Evolutionary conservation across 192 early-diverging fungal species (phyloP), one percentile per base, ranked within the genome.

Genomic region (Coemansia reversa): DNA sequence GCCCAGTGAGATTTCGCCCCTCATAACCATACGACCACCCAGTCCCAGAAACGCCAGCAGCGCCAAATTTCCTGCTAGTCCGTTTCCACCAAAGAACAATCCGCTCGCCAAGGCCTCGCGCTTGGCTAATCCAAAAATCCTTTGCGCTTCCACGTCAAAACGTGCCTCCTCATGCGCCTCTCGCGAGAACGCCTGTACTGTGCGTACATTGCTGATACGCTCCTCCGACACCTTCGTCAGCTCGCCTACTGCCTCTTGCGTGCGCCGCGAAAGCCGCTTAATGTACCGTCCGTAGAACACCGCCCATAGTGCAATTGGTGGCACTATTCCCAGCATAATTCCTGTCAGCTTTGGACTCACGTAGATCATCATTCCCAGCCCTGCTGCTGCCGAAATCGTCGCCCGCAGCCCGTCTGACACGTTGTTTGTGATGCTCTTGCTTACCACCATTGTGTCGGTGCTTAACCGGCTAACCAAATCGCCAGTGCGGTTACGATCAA

Each of bases 401-500:
- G 84, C 82, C 2, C 91, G 69, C 55, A 93, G 71, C 1, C 90
- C 91, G 55, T 93, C 91, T 18, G 85, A 85, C 47, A 93, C 79
- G 63, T 90, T 90, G 63, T 87, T 86, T 0, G 87, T 91, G 25
- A 93, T 65, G 54, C 88, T 86, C 66, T 88, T 88, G 65, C 89
- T 89, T 57, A 93, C 88, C 24, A 91, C 76, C 30, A 84, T 73
- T 14, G 92, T 92, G 73, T 93, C 93, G 1, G 81, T 84, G 30
- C 89, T 87, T 55, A 95, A 75, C 22, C 92, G 86, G 29, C 88
- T 91, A 18, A 92, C 85, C 23, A 95, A 83, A 58, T 92, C 92
- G 39, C 92, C 92, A 30, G 81, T 77, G 39, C 77, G 75, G 71
- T 86, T 81, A 55, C 62, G 66, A 63, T 90, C 88, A 59, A 88